These are phyloP conservation scores for Hypoxylon subgilvum DNA, from an alignment of 495 filamentous ascomycete species.

Conservation along the genomic window DNA sequence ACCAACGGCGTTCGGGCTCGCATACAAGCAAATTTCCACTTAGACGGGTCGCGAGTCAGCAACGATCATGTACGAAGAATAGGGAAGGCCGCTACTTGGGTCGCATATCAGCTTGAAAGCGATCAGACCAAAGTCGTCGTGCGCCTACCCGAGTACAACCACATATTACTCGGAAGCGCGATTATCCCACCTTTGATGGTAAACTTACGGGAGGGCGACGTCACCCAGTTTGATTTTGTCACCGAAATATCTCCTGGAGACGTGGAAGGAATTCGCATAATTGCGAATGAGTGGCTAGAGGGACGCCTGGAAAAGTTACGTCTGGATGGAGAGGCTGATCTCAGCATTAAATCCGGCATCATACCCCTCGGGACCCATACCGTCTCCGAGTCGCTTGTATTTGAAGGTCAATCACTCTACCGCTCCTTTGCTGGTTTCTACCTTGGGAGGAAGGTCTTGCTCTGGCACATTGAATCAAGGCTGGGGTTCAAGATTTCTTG, in stretches of 20 bases:
- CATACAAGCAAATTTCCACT: conserved; percentile 76
- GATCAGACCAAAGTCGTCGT: conserved; percentile 73
- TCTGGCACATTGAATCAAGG: conserved; percentile 31
- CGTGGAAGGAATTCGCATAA: conserved; percentile 74
- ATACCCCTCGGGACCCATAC: conserved; percentile 75
- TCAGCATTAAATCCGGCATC: conserved; percentile 77
- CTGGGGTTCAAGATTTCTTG: conserved; percentile 6
- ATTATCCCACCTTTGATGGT: conserved; percentile 73
- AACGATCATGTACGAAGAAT: conserved; percentile 72
- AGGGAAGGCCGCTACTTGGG: conserved; percentile 80
- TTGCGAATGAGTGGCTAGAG: conserved; percentile 87
- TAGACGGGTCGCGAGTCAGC: conserved; percentile 76
- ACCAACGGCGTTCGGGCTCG: conserved; percentile 74
- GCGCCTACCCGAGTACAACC: conserved; percentile 81
- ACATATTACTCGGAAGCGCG: conserved; percentile 78
- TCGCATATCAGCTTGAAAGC: conserved; percentile 74
- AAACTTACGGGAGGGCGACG: conserved; percentile 75
- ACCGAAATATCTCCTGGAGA: conserved; percentile 76
- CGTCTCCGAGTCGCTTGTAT: conserved; percentile 70
- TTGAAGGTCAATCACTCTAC: conserved; percentile 79
- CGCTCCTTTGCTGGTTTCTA: conserved; percentile 59
- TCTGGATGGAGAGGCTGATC: conserved; percentile 70
- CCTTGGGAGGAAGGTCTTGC: conserved; percentile 55
- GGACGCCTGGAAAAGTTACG: conserved; percentile 72
- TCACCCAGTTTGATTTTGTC: conserved; percentile 77